phyloP scores from a whole-genome alignment of 2,329 filamentous ascomycete genomes.

The Apiospora arundinis region DNA sequence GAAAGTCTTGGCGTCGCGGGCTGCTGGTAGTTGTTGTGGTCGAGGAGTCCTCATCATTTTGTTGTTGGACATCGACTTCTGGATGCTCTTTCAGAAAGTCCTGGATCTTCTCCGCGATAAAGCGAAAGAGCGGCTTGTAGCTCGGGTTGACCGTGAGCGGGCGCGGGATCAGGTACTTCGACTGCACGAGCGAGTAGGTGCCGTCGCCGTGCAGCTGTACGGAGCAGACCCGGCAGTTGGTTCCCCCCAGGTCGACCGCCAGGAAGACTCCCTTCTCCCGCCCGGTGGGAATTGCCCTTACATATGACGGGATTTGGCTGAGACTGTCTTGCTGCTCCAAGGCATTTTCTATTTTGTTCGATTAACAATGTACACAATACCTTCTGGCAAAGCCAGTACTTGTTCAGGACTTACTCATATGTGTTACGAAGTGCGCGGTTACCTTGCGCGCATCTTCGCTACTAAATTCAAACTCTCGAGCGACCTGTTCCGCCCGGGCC shows the following conservation, averaged over 20 bases:
- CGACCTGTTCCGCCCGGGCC: slow-evolving; percentile 21
- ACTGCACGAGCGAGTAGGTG: slow-evolving; percentile 73
- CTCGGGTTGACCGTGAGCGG: slow-evolving; percentile 32
- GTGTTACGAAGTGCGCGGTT: slow-evolving; percentile 29
- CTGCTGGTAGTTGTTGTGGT: neutral
- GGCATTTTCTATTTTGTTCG: slow-evolving; percentile 49
- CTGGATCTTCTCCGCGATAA: slow-evolving; percentile 76
- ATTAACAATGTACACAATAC: too few species aligned
- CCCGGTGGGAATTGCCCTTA: slow-evolving; percentile 78
- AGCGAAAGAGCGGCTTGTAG: slow-evolving; percentile 70
- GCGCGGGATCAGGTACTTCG: slow-evolving; percentile 45
- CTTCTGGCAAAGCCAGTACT: too few species aligned
- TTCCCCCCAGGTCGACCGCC: slow-evolving; percentile 44
- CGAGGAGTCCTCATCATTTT: neutral
- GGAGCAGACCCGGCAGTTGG: slow-evolving; percentile 42
- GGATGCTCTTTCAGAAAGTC: slow-evolving; percentile 70
- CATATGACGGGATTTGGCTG: slow-evolving; percentile 81
- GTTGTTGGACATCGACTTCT: slow-evolving; percentile 24
- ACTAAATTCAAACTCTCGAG: slow-evolving; percentile 24
- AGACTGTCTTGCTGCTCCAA: slow-evolving; percentile 62
- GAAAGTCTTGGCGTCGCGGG: slow-evolving; percentile 16
- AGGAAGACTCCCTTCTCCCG: slow-evolving; percentile 67
- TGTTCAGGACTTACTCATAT: too few species aligned
- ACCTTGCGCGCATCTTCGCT: slow-evolving; percentile 26
- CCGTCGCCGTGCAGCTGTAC: slow-evolving; percentile 58